Evolutionary conservation across 2,329 filamentous ascomycete genomes (phyloP), one percentile per base, ranked within the genome.

Genomic region (Truncatella angustata): DNA sequence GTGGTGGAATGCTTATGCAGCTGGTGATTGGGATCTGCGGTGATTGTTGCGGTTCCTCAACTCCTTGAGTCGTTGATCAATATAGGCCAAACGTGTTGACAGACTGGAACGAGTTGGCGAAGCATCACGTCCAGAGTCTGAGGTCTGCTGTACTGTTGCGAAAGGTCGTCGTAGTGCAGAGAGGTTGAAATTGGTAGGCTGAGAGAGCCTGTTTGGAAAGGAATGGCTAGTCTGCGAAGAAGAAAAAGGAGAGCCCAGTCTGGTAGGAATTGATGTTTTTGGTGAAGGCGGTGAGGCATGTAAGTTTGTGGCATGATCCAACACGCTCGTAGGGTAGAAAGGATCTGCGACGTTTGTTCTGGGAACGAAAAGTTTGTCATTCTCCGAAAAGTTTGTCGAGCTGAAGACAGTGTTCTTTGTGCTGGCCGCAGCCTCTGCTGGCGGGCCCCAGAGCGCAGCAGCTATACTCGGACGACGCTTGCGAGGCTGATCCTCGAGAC

Each of bases 231-330:
- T 72, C 51, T 66, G 71, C 9, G 72, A 64, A 30, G 72, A 73
- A 6, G 74, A 70, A 56, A 86, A 86, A 0, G 83, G 83, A 4
- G 83, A 86, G 26, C 83, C 80, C 4, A 86, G 73, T 5, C 81
- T 75, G 12, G 74, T 71, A 36, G 75, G 76, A 1, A 69, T 69
- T 2, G 65, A 62, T 5, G 72, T 68, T 18, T 67, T 28, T 18
- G 34, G n/a, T 26, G 21, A 21, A 20, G 20, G 18, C 45, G 20
- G 7, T 26, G 24, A 5, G 10, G 20, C 34, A 18, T 48, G 11
- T 10, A 48, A 4, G 16, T 58, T 63, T 57, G 55, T 53, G 49
- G 56, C 48, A 12, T 39, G 30, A 55, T 12, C 26, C 10, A 47
- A 28, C 10, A 21, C 4, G 28, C 20, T 12, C n/a, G 40, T 16